phyloP scores from a whole-genome alignment of 208 protist genomes.

The Leptomonas pyrrhocoris region DNA sequence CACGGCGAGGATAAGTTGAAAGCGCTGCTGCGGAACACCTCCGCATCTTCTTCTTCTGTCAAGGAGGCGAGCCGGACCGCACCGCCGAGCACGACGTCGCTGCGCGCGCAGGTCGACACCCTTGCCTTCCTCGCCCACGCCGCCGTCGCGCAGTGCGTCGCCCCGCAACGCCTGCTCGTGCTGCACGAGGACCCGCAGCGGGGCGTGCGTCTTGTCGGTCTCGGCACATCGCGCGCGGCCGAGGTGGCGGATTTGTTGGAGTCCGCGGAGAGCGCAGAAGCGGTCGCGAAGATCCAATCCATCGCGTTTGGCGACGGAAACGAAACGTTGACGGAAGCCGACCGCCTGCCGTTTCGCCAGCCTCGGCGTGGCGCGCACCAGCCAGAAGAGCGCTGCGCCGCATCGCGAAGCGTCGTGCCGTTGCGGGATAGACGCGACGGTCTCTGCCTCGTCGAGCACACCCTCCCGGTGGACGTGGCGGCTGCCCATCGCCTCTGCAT shows the following conservation, averaged over 20 bases:
- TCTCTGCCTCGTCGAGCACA: slow-evolving; percentile 41
- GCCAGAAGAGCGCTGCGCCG: background rate
- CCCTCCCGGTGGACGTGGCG: slow-evolving; percentile 51
- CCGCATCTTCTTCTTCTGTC: background rate
- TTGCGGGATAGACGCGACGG: background rate
- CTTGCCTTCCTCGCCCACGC: slow-evolving; percentile 77
- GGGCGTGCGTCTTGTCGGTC: slow-evolving; percentile 50
- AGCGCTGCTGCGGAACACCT: slow-evolving; percentile 8
- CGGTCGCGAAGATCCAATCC: slow-evolving; percentile 10
- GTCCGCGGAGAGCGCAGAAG: slow-evolving; percentile 23
- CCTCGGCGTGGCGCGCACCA: no score
- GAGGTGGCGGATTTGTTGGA: slow-evolving; percentile 46
- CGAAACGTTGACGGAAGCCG: background rate
- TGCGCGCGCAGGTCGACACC: slow-evolving; percentile 18
- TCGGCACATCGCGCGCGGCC: slow-evolving; percentile 37
- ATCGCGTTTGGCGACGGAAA: slow-evolving; percentile 12
- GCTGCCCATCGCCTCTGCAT: slow-evolving; percentile 67
- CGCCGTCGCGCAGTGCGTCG: slow-evolving; percentile 61
- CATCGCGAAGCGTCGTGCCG: background rate
- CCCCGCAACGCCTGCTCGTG: slow-evolving; percentile 65
- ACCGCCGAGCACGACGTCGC: background rate
- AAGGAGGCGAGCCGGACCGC: background rate
- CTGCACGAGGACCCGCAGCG: slow-evolving; percentile 58
- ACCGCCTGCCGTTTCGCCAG: background rate
- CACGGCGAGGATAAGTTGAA: slow-evolving; percentile 3